Conservation (phyloP, 139 green algal genomes). For the Tetraselmis striata region DNA sequence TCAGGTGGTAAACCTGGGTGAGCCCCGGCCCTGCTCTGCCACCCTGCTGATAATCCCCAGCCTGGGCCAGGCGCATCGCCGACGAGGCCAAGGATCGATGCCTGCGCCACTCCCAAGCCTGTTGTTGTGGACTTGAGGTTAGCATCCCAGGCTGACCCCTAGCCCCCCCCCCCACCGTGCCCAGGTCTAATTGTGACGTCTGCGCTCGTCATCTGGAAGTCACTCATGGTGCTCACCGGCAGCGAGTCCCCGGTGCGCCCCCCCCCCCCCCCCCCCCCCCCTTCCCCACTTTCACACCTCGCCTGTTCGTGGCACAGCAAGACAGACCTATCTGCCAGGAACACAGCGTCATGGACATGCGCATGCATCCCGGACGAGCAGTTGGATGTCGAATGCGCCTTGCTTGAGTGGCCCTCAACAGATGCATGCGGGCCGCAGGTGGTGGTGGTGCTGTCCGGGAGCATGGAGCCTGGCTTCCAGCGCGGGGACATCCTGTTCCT, state of each 20-base stretch:
- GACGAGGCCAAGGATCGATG: neutral
- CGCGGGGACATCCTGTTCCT: slow-evolving; percentile 97
- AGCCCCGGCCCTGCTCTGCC: neutral
- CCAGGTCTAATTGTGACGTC: slow-evolving; percentile 90
- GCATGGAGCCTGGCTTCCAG: slow-evolving; percentile 96
- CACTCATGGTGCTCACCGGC: slow-evolving; percentile 84
- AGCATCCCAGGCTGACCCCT: neutral
- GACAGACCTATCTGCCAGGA: too few species aligned
- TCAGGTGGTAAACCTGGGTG: slow-evolving; percentile 65
- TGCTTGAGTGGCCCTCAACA: too few species aligned
- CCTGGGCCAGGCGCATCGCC: too few species aligned
- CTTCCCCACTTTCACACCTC: neutral
- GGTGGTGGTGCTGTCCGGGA: slow-evolving; percentile 94
- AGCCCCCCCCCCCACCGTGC: too few species aligned
- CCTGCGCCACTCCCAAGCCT: too few species aligned
- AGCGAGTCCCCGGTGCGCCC: slow-evolving; percentile 83
- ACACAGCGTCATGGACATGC: too few species aligned
- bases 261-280: neutral
- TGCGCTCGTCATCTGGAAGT: slow-evolving; percentile 97
- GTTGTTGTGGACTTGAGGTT: neutral
- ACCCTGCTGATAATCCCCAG: slow-evolving; percentile 1
- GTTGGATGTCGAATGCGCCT: too few species aligned
- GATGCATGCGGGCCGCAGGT: slow-evolving; percentile 50
- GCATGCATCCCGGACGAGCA: too few species aligned
- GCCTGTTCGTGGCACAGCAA: too few species aligned